Conservation (phyloP, 1,139 yeast species). For the Taiozyma onychis region DNA sequence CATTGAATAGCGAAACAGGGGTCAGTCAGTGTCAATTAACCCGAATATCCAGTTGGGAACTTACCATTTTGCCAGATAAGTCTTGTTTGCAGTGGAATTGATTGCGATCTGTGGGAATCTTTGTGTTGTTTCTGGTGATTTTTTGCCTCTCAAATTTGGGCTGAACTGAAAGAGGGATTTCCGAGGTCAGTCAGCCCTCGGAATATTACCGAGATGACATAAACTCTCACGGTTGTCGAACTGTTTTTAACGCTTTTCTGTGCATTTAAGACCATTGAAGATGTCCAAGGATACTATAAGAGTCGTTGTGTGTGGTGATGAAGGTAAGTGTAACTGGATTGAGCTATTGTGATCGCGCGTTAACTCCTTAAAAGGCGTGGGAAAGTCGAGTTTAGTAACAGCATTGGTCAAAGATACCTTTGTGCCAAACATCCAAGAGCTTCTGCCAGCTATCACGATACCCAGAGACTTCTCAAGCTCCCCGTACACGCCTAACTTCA, state of each 20-base stretch:
- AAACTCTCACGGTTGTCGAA: neutral
- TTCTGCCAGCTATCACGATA: conserved; percentile 78
- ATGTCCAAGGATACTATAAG: conserved; percentile 52
- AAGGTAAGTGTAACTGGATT: conserved; percentile 33
- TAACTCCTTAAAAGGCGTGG: conserved; percentile 42
- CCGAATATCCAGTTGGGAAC: neutral
- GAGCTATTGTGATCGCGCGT: neutral
- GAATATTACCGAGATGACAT: neutral
- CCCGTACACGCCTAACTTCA: conserved; percentile 57
- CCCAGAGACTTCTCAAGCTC: conserved; percentile 58
- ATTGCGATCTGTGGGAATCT: neutral
- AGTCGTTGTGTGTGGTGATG: conserved; percentile 95
- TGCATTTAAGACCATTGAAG: neutral
- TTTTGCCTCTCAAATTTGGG: neutral
- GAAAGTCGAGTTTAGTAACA: conserved; percentile 71
- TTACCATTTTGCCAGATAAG: conserved; percentile 1
- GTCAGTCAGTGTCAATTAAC: neutral
- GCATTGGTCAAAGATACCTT: conserved; percentile 76
- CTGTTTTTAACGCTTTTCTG: neutral
- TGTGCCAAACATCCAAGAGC: conserved; percentile 67
- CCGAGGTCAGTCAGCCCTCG: neutral
- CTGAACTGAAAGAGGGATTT: neutral
- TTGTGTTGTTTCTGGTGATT: neutral
- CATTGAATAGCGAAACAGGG: neutral
- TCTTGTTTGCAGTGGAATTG: neutral